Evolutionary conservation across 257 asterid species (phyloP).

Genomic region (Przewalskia tangutica): DNA sequence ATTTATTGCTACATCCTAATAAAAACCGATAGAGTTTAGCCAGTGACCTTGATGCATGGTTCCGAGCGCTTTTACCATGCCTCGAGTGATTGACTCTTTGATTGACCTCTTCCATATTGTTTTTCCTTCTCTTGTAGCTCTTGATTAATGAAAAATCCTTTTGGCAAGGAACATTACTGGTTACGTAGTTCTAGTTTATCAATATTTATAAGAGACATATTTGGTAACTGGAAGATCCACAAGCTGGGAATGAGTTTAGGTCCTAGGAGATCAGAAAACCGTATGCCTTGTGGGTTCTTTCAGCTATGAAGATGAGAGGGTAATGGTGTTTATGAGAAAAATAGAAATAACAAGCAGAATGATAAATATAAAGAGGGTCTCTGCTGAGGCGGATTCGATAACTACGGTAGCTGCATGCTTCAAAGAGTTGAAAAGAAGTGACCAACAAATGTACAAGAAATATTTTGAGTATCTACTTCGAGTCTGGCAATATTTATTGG

Average conservation of each 20-base stretch:
- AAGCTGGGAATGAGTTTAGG: not conserved
- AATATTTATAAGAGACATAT: not conserved
- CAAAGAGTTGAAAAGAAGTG: not conserved
- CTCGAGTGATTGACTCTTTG: too few species aligned
- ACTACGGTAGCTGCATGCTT: not conserved
- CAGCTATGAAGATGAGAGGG: too few species aligned
- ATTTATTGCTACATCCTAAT: not conserved
- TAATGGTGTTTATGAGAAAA: not conserved
- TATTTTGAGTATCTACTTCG: not conserved
- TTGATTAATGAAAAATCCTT: too few species aligned
- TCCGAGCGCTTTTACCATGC: not conserved
- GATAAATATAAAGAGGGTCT: not conserved
- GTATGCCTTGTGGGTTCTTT: not conserved
- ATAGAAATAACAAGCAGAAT: not conserved
- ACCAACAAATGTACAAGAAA: not conserved
- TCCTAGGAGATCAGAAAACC: not conserved
- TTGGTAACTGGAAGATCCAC: not conserved
- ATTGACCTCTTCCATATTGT: too few species aligned
- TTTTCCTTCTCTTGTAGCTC: too few species aligned
- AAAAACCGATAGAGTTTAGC: too few species aligned
- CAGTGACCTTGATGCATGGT: not conserved
- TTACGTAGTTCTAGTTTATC: not conserved
- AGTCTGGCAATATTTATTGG: not conserved
- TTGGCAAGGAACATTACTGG: not conserved
- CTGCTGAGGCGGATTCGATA: not conserved